Conservation (phyloP, 2,329 filamentous ascomycete genomes). For the Colletotrichum salicis region DNA sequence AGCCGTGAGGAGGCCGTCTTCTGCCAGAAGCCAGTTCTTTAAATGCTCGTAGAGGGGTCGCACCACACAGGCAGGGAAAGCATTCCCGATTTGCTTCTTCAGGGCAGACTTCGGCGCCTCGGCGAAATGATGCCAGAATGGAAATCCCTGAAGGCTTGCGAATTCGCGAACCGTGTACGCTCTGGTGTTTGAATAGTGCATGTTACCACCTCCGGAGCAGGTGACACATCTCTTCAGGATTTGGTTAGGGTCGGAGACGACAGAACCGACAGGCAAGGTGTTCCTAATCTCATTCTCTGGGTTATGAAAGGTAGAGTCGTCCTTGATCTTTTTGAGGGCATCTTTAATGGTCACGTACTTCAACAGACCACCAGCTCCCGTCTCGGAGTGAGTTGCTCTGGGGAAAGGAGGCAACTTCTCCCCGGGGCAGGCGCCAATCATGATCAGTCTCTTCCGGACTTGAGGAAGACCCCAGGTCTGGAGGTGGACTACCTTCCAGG, state of each 20-base stretch:
- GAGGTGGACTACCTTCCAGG: conserved; percentile 71
- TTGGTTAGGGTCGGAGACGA: conserved; percentile 51
- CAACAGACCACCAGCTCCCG: conserved; percentile 45
- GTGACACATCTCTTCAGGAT: conserved; percentile 71
- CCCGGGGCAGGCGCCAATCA: conserved; percentile 73
- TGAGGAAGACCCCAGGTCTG: conserved; percentile 63
- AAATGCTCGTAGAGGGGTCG: conserved; percentile 61
- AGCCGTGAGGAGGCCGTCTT: conserved; percentile 48
- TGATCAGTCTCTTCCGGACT: conserved; percentile 61
- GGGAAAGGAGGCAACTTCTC: conserved; percentile 77
- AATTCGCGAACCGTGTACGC: conserved; percentile 75
- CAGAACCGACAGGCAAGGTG: conserved; percentile 48
- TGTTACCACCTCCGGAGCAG: conserved; percentile 69
- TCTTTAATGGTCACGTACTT: conserved; percentile 57
- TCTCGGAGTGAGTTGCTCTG: conserved; percentile 64
- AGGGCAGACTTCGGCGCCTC: conserved; percentile 46
- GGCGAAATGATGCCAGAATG: conserved; percentile 67
- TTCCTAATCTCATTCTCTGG: conserved; percentile 38
- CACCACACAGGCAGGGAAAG: conserved; percentile 74
- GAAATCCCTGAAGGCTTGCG: conserved; percentile 77
- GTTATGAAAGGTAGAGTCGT: conserved; percentile 50
- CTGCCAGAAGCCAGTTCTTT: conserved; percentile 54
- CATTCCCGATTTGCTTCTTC: conserved; percentile 80
- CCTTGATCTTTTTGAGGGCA: conserved; percentile 51
- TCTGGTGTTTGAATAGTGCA: conserved; percentile 72